Conservation (phyloP, 306 rosid genomes). For the Albizia julibrissin region DNA sequence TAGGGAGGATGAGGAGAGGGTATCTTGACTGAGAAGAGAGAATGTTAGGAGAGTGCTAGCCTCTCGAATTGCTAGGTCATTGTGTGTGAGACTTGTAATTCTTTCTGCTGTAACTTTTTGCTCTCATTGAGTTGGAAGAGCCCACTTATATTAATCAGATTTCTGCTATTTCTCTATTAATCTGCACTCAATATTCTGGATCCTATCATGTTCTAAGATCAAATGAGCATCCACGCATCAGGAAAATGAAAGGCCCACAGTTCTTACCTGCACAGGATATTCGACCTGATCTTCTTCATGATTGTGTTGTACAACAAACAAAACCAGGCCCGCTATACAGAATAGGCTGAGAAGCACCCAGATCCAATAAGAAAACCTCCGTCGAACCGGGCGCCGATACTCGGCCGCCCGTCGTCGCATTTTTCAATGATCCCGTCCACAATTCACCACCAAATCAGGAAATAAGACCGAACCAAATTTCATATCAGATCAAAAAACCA, state of each 20-base stretch:
- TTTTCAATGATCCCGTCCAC: slow-evolving; percentile 50
- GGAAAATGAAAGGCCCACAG: background rate
- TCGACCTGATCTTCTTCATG: slow-evolving; percentile 79
- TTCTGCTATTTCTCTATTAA: no score
- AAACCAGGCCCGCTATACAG: slow-evolving; percentile 60
- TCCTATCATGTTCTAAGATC: no score
- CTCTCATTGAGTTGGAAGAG: no score
- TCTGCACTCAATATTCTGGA: no score
- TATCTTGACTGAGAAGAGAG: no score
- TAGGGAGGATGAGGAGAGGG: no score
- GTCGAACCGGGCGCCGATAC: slow-evolving; percentile 93
- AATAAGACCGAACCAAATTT: slow-evolving; percentile 39
- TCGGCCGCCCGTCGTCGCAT: slow-evolving; percentile 99
- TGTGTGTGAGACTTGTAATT: no score
- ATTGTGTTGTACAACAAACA: slow-evolving; percentile 82
- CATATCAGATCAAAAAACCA: slow-evolving; percentile 38
- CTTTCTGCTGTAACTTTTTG: no score
- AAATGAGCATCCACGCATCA: background rate
- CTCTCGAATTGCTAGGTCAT: no score
- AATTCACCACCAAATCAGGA: slow-evolving; percentile 43
- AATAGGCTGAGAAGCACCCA: slow-evolving; percentile 72
- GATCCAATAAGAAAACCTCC: slow-evolving; percentile 93
- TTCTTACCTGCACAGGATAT: slow-evolving; percentile 55
- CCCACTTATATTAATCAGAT: no score
- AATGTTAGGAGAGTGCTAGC: no score